These are phyloP conservation scores for Zanthoxylum bungeanum DNA, from an alignment of 345 rosid species.

Conservation along the genomic window DNA sequence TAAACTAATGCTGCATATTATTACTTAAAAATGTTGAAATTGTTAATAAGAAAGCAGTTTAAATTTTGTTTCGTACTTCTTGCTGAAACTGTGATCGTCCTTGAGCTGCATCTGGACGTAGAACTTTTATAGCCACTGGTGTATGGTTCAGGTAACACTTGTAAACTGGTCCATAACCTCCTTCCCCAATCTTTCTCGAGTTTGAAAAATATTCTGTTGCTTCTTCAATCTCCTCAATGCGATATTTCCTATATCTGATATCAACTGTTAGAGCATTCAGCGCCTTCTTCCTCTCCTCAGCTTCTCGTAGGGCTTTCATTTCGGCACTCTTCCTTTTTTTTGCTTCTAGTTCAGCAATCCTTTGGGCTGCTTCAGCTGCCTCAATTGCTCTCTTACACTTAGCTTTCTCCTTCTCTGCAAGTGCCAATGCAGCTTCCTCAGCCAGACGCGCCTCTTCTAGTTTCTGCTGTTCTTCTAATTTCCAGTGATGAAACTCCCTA, in stretches of 20 bases:
- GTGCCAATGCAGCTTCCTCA: constrained; percentile 57
- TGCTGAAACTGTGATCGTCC: constrained; percentile 80
- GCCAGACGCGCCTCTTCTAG: constrained; percentile 47
- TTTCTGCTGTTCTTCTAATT: constrained; percentile 45
- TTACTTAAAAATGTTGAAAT: background rate
- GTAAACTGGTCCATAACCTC: constrained; percentile 94
- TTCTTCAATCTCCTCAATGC: constrained; percentile 71
- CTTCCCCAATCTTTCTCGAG: constrained; percentile 80
- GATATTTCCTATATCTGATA: constrained; percentile 53
- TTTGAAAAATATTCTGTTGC: constrained; percentile 56
- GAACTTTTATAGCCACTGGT: constrained; percentile 75
- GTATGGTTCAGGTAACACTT: constrained; percentile 62
- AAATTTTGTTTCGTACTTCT: constrained; percentile 40
- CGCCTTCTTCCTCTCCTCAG: constrained; percentile 31
- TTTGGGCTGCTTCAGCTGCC: constrained; percentile 58
- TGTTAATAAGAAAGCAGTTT: background rate
- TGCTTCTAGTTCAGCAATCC: constrained; percentile 54
- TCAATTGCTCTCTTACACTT: constrained; percentile 57
- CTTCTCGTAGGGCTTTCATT: constrained; percentile 27
- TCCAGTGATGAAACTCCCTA: constrained; percentile 53
- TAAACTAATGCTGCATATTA: background rate
- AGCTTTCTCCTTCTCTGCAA: constrained; percentile 57
- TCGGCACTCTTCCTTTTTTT: constrained; percentile 55
- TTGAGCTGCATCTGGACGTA: constrained; percentile 83
- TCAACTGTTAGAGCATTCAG: constrained; percentile 23